These are phyloP conservation scores for Sungouiozyma ichnusensis DNA, from an alignment of 805 yeast species.

Conservation along the genomic window DNA sequence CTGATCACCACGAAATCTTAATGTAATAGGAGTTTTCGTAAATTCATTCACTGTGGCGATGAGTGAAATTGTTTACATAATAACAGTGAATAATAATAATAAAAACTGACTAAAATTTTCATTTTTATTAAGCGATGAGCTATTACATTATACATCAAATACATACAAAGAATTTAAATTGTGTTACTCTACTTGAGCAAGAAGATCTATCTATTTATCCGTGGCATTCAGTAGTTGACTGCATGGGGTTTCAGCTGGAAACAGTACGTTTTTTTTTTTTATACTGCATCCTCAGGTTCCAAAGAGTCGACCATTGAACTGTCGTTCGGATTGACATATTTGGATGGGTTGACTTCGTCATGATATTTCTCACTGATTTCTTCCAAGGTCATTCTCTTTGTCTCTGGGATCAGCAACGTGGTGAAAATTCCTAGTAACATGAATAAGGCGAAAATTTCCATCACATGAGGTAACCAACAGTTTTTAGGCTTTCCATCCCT, in stretches of 20 bases:
- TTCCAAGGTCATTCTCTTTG: conserved; percentile 85
- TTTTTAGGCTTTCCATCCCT: conserved; percentile 35
- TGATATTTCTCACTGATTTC: conserved; percentile 71
- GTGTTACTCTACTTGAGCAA: no score
- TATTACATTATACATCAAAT: not conserved
- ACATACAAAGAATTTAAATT: no score
- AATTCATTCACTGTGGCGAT: no score
- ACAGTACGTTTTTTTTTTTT: no score
- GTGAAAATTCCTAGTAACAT: conserved; percentile 70
- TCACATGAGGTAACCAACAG: conserved; percentile 86
- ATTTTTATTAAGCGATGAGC: not conserved
- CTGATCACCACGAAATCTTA: no score
- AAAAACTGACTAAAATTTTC: no score
- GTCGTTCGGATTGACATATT: conserved; percentile 1
- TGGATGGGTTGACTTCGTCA: conserved; percentile 55
- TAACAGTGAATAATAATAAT: no score
- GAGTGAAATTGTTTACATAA: no score
- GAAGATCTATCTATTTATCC: no score
- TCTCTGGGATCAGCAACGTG: conserved; percentile 71
- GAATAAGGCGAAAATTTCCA: conserved; percentile 88
- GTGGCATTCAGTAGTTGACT: no score
- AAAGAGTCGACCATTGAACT: not conserved
- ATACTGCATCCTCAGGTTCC: not conserved
- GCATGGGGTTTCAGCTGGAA: no score
- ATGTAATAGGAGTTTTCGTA: no score